Percentiles rank a stretch among this genome's conserved stretches.
phyloP scores from a whole-genome alignment of 352 stramenopile species.

The Globisporangium echinulatum region DNA sequence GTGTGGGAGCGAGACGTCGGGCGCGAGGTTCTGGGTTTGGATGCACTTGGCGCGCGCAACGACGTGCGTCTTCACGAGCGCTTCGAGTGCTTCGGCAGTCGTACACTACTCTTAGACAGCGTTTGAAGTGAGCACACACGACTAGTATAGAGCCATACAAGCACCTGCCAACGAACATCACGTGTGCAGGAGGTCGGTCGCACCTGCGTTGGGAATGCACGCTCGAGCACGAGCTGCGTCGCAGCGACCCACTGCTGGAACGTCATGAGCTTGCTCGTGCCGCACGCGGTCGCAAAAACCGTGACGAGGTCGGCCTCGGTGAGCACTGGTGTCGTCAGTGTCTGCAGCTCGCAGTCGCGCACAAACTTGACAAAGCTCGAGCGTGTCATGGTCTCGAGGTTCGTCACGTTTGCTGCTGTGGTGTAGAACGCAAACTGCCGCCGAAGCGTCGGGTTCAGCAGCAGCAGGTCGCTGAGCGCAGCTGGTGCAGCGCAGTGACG shows the following conservation, averaged over 20 bases:
- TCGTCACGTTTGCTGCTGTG: slow-evolving; percentile 52
- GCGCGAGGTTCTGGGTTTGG: slow-evolving; percentile 48
- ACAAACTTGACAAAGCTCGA: slow-evolving; percentile 63
- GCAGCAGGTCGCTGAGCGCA: slow-evolving; percentile 13
- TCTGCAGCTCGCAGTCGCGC: slow-evolving; percentile 48
- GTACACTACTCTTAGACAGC: slow-evolving; percentile 3
- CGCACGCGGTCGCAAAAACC: slow-evolving; percentile 32
- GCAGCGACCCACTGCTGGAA: slow-evolving; percentile 48
- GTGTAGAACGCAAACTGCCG: slow-evolving; percentile 67
- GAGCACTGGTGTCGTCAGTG: slow-evolving; percentile 21
- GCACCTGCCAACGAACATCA: not conserved
- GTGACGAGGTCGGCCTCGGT: slow-evolving; percentile 52
- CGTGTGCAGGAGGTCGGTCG: not conserved
- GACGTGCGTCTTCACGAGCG: slow-evolving; percentile 42
- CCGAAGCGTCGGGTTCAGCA: slow-evolving; percentile 50
- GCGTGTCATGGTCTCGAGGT: slow-evolving; percentile 54
- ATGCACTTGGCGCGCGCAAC: slow-evolving; percentile 50
- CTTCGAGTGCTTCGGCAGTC: slow-evolving; percentile 27
- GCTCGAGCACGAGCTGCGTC: slow-evolving; percentile 39
- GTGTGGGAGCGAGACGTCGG: slow-evolving; percentile 57
- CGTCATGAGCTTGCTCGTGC: slow-evolving; percentile 32
- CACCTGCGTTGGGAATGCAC: slow-evolving; percentile 23
- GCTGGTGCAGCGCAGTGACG: not conserved
- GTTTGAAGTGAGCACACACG: too few relatives aligned
- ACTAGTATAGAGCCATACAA: not conserved